These are phyloP conservation scores for Amyloporia xantha DNA, from an alignment of 768 basidiomycete genomes.

Conservation along the genomic window DNA sequence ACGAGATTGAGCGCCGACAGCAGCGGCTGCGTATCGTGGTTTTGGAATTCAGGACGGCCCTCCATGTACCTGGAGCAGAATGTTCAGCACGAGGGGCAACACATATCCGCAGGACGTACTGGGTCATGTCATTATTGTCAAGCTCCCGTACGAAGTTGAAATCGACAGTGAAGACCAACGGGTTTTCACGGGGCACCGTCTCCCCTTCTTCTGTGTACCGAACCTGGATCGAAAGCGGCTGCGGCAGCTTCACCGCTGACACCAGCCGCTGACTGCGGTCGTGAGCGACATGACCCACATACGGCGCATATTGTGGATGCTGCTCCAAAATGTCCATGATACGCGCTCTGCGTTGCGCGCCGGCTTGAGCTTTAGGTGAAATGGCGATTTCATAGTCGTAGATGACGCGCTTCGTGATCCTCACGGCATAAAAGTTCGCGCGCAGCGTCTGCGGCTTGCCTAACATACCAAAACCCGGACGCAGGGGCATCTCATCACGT, in stretches of 20 bases:
- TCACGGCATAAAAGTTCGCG: slow-evolving; percentile 58
- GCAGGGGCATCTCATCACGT: slow-evolving; percentile 32
- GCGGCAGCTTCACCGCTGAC: slow-evolving; percentile 30
- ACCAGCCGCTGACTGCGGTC: slow-evolving; percentile 39
- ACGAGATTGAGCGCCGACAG: slow-evolving; percentile 63
- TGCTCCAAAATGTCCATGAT: slow-evolving; percentile 51
- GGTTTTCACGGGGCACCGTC: slow-evolving; percentile 24
- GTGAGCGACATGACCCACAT: slow-evolving; percentile 42
- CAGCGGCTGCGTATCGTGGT: slow-evolving; percentile 50
- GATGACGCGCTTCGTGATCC: slow-evolving; percentile 34
- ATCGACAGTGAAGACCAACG: slow-evolving; percentile 35
- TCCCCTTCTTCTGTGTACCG: slow-evolving; percentile 37
- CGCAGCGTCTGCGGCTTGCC: slow-evolving; percentile 45
- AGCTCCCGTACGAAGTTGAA: slow-evolving; percentile 28
- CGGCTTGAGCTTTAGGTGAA: slow-evolving; percentile 38
- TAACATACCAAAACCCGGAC: slow-evolving; percentile 50
- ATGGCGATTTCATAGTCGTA: slow-evolving; percentile 55
- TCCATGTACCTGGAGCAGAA: slow-evolving; percentile 41
- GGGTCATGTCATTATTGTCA: slow-evolving; percentile 21
- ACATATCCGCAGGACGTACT: slow-evolving; percentile 24
- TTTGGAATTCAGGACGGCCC: slow-evolving; percentile 47
- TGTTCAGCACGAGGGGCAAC: not conserved
- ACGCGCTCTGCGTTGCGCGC: slow-evolving; percentile 37
- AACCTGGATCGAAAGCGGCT: slow-evolving; percentile 29
- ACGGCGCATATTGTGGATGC: slow-evolving; percentile 28